Conservation (phyloP, 768 basidiomycete genomes). For the Mycena floridula region DNA sequence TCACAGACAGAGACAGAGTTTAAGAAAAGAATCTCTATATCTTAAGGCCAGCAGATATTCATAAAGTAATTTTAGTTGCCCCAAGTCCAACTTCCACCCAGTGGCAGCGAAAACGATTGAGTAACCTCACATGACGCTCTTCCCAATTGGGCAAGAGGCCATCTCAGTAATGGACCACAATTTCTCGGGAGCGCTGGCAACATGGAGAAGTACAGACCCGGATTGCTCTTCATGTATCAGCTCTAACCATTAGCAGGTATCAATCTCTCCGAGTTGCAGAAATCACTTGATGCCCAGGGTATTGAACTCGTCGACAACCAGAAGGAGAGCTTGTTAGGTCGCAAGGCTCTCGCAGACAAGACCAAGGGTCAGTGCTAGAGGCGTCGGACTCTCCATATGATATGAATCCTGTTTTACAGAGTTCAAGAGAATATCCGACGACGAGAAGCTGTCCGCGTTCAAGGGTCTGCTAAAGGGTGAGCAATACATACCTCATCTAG, state of each 20-base stretch:
- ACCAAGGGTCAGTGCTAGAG: conserved; percentile 77
- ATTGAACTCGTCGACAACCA: conserved; percentile 97
- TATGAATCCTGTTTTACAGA: conserved; percentile 40
- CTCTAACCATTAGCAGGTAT: conserved; percentile 49
- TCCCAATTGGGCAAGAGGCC: no score
- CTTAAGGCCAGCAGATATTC: no score
- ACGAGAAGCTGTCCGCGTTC: conserved; percentile 81
- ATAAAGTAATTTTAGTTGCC: no score
- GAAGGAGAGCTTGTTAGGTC: conserved; percentile 91
- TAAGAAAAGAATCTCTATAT: no score
- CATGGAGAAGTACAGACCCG: conserved; percentile 72
- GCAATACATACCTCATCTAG: conserved; percentile 1
- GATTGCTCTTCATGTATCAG: not conserved
- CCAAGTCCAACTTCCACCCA: no score
- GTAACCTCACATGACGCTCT: no score
- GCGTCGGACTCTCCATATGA: not conserved
- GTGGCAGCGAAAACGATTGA: no score
- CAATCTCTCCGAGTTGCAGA: conserved; percentile 85
- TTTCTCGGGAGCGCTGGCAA: conserved; percentile 86
- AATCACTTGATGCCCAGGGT: conserved; percentile 87
- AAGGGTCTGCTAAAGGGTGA: conserved; percentile 86
- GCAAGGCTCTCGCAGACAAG: conserved; percentile 91
- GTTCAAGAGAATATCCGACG: conserved; percentile 92
- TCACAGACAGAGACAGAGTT: no score
- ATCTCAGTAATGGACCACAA: conserved; percentile 48